Evolutionary conservation across 768 basidiomycete genomes (phyloP).

Genomic region (Suillus alpinus): DNA sequence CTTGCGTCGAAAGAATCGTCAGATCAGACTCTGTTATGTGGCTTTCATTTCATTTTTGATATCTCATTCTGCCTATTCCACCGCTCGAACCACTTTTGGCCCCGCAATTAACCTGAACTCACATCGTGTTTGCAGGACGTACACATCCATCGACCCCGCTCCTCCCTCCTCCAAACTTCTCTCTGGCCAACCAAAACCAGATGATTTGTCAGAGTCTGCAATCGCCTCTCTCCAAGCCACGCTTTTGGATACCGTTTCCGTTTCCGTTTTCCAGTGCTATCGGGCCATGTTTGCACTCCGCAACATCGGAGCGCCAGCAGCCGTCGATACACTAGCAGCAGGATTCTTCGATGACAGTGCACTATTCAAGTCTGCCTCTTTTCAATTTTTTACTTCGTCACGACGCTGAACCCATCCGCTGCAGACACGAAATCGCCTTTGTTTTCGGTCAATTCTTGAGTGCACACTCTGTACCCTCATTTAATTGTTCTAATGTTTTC

Average conservation of each 20-base stretch:
- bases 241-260: constrained; percentile 60
- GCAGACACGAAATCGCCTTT: constrained; percentile 96
- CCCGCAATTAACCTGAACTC: background rate
- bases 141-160: constrained; percentile 87
- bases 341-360: constrained; percentile 89
- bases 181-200: constrained; percentile 48
- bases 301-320: constrained; percentile 80
- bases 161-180: constrained; percentile 71
- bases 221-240: constrained; percentile 56
- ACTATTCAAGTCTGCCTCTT: constrained; percentile 77
- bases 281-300: constrained; percentile 98
- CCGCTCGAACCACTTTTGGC: background rate
- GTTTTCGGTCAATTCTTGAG: constrained; percentile 96
- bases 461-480: constrained; percentile 80
- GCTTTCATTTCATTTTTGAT: background rate
- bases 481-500: constrained; percentile 33
- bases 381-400: background rate
- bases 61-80: background rate
- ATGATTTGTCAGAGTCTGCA: constrained; percentile 44
- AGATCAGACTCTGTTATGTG: constrained; percentile 39
- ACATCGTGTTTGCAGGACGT: constrained; percentile 43
- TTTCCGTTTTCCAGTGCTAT: constrained; percentile 89
- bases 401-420: background rate
- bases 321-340: constrained; percentile 86
- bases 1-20: constrained; percentile 28